Evolutionary conservation across 2,329 filamentous ascomycete species (phyloP), one percentile per base, ranked within the genome.

Genomic region (Xylariaceae sp.): DNA sequence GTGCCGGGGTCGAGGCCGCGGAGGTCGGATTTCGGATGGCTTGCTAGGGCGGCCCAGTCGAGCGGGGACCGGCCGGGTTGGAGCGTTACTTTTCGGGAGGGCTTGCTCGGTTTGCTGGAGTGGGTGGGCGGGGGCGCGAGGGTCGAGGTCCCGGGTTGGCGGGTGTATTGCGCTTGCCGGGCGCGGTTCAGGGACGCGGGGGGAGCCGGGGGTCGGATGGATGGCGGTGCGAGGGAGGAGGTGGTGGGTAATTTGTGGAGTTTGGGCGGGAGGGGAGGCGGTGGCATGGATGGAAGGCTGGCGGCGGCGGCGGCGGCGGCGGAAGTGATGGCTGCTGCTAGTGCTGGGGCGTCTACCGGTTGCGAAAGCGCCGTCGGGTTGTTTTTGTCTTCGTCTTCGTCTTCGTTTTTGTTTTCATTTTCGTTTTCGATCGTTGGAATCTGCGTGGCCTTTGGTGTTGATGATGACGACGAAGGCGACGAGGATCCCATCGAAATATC

Each of bases 11-110:
- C 64, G 57, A 87, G 61, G 40, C 82, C 82, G n/a, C 87, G 86
- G 30, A 91, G 81, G 59, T 90, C 86, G 32, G 81, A 76, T 32
- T 73, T 74, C 1, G 86, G 84, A 47, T 78, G 73, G 26, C 78
- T 77, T 1, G 83, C 81, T 1, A 96, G 80, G 4, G 87, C 84
- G 9, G 94, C 94, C 94, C 94, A 99, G 79, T 99, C 94, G 9
- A 99, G 84, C 0, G 94, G 92, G 2, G 90, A 96, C 75, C 92
- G 91, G 34, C 94, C 92, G 0, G 94, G 94, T n/a, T 85, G 81
- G 3, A 99, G 82, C 6, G 87, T 78, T 3, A 96, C 88, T 66
- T 92, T 88, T 70, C 80, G 81, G 8, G 77, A 80, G 3, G 80
- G 78, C 65, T 83, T 84, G 29, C 72, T 59, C 1, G 81, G 80